Evolutionary conservation across 2,329 filamentous ascomycete species (phyloP).

Genomic region (Coccinonectria pachysandricola): DNA sequence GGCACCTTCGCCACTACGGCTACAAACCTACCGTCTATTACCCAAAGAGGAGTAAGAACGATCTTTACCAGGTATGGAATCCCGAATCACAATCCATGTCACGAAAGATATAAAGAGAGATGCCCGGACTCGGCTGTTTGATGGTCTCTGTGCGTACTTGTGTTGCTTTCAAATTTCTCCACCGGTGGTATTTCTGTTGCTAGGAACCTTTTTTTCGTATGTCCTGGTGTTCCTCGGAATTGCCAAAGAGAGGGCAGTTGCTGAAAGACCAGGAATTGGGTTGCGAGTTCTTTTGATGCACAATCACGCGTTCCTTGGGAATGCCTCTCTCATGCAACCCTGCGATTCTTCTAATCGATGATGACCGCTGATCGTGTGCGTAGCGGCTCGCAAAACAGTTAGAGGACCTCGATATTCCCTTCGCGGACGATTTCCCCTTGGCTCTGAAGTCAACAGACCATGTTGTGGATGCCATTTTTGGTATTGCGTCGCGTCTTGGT

Average conservation of each 20-base stretch:
- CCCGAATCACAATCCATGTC: too few relatives aligned
- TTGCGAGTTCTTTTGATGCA: too few relatives aligned
- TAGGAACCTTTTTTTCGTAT: slow-evolving; percentile 8
- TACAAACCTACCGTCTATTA: slow-evolving; percentile 87
- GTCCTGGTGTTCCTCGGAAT: slow-evolving; percentile 8
- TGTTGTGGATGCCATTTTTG: slow-evolving; percentile 87
- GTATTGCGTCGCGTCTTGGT: too few relatives aligned
- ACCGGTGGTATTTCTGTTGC: slow-evolving; percentile 7
- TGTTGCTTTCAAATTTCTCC: slow-evolving; percentile 10
- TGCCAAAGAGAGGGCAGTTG: slow-evolving; percentile 5
- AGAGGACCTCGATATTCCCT: slow-evolving; percentile 70
- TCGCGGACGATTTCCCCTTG: slow-evolving; percentile 66
- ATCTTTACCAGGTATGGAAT: slow-evolving; percentile 75
- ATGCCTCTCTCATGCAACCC: too few relatives aligned
- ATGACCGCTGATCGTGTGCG: slow-evolving; percentile 22
- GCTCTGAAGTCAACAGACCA: slow-evolving; percentile 64
- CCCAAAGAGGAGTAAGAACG: slow-evolving; percentile 82
- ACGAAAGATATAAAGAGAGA: too few relatives aligned
- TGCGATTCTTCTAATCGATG: too few relatives aligned
- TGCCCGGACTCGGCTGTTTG: too few relatives aligned
- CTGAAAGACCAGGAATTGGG: too few relatives aligned
- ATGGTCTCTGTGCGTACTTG: slow-evolving; percentile 9
- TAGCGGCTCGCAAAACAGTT: slow-evolving; percentile 79
- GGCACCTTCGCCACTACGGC: slow-evolving; percentile 85
- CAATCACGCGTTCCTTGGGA: too few relatives aligned